These are phyloP conservation scores for Monosporozyma yasuniensis DNA, from an alignment of 805 yeast species.

Conservation along the genomic window DNA sequence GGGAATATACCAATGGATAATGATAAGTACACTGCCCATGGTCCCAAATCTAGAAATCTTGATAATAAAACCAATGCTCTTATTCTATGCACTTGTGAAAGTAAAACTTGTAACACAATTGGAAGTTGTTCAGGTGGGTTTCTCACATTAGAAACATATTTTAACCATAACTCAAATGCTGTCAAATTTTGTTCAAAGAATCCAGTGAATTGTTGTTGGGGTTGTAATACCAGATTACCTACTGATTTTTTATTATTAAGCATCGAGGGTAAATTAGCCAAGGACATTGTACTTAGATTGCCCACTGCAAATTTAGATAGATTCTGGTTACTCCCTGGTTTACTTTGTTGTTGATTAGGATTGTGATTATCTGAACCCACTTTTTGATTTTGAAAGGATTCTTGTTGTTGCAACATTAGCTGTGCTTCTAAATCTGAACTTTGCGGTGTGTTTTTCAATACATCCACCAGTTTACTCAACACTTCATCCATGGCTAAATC, in stretches of 20 bases:
- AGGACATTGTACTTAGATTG: slow-evolving; percentile 31
- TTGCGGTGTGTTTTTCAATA: slow-evolving; percentile 29
- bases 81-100: slow-evolving; percentile 89
- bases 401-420: slow-evolving; percentile 21
- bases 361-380: neutral
- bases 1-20: slow-evolving; percentile 94
- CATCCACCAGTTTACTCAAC: slow-evolving; percentile 55
- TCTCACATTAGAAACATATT: slow-evolving; percentile 75
- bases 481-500: slow-evolving; percentile 95
- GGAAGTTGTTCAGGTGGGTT: slow-evolving; percentile 94
- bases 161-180: slow-evolving; percentile 93
- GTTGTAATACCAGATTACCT: slow-evolving; percentile 15
- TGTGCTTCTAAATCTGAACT: slow-evolving; percentile 23
- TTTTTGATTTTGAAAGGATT: slow-evolving; percentile 11
- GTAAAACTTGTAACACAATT: slow-evolving; percentile 79
- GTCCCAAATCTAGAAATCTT: slow-evolving; percentile 85
- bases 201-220: slow-evolving; percentile 72
- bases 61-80: slow-evolving; percentile 79
- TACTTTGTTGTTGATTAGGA: slow-evolving; percentile 1
- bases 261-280: slow-evolving; percentile 21
- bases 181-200: slow-evolving; percentile 94
- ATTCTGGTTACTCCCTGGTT: slow-evolving; percentile 18
- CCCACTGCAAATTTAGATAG: slow-evolving; percentile 28
- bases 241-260: slow-evolving; percentile 7
- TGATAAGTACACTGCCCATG: slow-evolving; percentile 94